Evolutionary conservation across 2,329 filamentous ascomycete genomes (phyloP).

Genomic region (Salinomyces thailandicus): DNA sequence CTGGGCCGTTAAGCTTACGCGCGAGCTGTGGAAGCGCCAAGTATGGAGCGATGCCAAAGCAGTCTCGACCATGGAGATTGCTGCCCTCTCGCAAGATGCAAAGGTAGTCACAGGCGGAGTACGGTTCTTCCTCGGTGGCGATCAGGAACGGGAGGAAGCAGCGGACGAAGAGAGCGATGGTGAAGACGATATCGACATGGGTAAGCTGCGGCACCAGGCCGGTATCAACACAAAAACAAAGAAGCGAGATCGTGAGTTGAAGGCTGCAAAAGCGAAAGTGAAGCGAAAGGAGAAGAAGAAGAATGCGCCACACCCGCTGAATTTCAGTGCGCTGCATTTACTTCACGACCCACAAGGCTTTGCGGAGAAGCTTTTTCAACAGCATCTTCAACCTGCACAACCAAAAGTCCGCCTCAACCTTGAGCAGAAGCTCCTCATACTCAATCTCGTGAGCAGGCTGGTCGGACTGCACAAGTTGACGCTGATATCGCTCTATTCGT

Average conservation of each 20-base stretch:
- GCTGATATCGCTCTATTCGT: constrained; percentile 84
- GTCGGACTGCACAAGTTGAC: constrained; percentile 89
- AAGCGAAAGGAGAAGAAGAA: constrained; percentile 82
- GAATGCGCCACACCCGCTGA: constrained; percentile 73
- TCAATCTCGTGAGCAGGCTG: constrained; percentile 82
- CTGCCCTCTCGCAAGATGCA: constrained; percentile 76
- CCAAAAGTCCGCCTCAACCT: constrained; percentile 74
- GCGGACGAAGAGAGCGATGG: constrained; percentile 76
- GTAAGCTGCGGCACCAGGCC: constrained; percentile 70
- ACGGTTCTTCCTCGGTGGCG: constrained; percentile 88
- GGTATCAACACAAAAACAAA: constrained; percentile 95
- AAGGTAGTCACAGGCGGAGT: constrained; percentile 84
- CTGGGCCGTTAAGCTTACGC: constrained; percentile 91
- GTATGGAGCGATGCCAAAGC: constrained; percentile 91
- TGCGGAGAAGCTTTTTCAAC: constrained; percentile 77
- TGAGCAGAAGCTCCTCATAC: constrained; percentile 78
- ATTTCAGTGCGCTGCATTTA: constrained; percentile 91
- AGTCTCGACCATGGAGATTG: constrained; percentile 97
- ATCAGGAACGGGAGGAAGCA: constrained; percentile 87
- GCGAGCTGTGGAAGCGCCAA: constrained; percentile 92
- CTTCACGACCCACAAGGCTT: constrained; percentile 92
- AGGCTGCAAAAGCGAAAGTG: constrained; percentile 70
- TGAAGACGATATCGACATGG: constrained; percentile 67
- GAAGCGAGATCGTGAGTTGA: constrained; percentile 70
- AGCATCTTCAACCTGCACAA: constrained; percentile 65